Conservation (phyloP, 306 rosid genomes). For the Begonia loranthoides region DNA sequence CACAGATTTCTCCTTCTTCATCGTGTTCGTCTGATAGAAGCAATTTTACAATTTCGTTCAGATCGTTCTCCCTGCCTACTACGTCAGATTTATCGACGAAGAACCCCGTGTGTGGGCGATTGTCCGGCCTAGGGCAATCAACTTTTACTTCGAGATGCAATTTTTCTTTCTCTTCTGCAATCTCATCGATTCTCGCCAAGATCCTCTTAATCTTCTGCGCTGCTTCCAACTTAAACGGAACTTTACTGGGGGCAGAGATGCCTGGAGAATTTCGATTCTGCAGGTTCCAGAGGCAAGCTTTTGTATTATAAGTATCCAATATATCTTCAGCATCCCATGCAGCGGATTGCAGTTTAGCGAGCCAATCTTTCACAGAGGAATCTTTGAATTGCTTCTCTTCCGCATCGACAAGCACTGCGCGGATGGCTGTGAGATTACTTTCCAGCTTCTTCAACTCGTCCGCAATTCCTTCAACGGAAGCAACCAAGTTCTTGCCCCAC, state of each 20-base stretch:
- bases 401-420: neutral
- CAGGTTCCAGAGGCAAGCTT: neutral
- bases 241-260: neutral
- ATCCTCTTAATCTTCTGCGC: neutral
- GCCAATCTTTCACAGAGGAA: neutral
- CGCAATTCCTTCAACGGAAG: neutral
- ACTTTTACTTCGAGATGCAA: neutral
- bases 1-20: neutral
- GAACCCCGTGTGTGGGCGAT: neutral
- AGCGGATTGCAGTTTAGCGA: neutral
- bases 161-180: neutral
- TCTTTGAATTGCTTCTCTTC: neutral
- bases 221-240: neutral
- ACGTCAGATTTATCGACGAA: neutral
- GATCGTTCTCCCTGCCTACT: constrained; percentile 1
- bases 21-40: neutral
- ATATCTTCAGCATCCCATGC: neutral
- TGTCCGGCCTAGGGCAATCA: neutral
- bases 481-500: no score
- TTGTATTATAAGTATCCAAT: neutral
- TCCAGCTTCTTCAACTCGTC: neutral
- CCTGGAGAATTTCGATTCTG: neutral
- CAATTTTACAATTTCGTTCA: neutral
- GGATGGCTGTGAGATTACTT: neutral
- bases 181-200: neutral